These are phyloP conservation scores for Triticum dicoccoides DNA, from an alignment of 176 grass and related monocot genomes.

Conservation along the genomic window DNA sequence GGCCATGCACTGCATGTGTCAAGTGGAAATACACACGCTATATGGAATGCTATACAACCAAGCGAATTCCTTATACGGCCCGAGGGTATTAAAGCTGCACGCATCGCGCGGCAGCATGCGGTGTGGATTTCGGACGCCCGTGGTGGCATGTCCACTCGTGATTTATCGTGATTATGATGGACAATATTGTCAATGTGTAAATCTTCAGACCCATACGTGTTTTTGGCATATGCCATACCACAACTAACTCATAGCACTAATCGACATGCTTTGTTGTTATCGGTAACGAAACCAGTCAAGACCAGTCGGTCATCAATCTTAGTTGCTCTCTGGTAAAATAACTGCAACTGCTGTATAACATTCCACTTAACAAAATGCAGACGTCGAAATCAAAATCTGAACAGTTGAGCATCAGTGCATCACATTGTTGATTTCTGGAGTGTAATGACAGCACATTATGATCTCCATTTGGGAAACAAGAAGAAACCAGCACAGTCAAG, in stretches of 20 bases:
- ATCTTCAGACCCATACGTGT: conserved; percentile 2
- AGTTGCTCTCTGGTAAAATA: not conserved
- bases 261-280: conserved; percentile 20
- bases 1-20: too few species aligned
- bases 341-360: not conserved
- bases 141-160: too few species aligned
- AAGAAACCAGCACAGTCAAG: conserved; percentile 16
- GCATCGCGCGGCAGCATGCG: too few species aligned
- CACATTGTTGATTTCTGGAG: conserved; percentile 25
- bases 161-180: not conserved
- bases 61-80: too few species aligned
- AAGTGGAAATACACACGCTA: too few species aligned
- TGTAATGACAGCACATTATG: conserved; percentile 30
- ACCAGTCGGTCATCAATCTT: not conserved
- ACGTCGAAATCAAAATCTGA: conserved; percentile 21
- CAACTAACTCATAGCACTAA: not conserved
- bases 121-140: too few species aligned
- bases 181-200: not conserved
- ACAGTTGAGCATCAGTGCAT: conserved; percentile 14
- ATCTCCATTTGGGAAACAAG: conserved; percentile 25
- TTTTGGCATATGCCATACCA: not conserved
- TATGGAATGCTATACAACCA: too few species aligned
- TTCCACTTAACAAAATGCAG: not conserved
- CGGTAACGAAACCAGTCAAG: not conserved
- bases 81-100: too few species aligned